Base-by-base conservation (phyloP, 1,139 yeast genomes). In the Sugiyamaella grinbergsii region DNA sequence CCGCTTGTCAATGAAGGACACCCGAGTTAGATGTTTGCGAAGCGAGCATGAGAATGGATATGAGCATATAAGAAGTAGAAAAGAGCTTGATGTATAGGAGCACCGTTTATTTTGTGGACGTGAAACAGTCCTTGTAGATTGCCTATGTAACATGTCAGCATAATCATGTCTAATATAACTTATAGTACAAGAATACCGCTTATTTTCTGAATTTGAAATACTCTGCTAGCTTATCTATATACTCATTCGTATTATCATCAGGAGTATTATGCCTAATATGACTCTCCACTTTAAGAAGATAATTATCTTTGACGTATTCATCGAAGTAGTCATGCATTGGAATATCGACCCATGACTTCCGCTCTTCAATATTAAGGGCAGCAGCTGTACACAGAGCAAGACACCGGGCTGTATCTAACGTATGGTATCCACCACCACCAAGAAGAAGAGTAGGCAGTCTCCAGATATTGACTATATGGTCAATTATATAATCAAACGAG, bases 381-480 rank as follows among this genome's bases (percentile, higher is more conserved):
- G 64, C 61, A 55, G 71, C 76, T 0, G 89, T 82, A 8, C 83
- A 58, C 61, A 74, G 78, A 0, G 87, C 71, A 81, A 87, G 82
- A 56, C 83, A 80, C 52, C 86, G 75, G 0, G 91, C 83, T 20
- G 81, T 75, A 54, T 84, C 84, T 1, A 74, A 64, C 53, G 77
- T 79, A 56, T 83, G 80, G 62, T 85, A 85, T 0, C 95, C 94
- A 0, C 94, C 94, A 1, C 95, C 94, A 0, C 94, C 93, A 1
- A 85, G 70, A 5, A 85, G 56, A 49, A 85, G 60, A 0, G 53
- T 81, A 68, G 58, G 74, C 41, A 24, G 57, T 11, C 40, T 59
- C 61, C 59, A 72, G 1, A 10, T 13, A 1, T 63, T 57, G 1
- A 81, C 49, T 0, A 80, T 47, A 3, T 58, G 45, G 8, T 65